Conservation (phyloP, 768 basidiomycete species). For the Pleurotus ostreatus region DNA sequence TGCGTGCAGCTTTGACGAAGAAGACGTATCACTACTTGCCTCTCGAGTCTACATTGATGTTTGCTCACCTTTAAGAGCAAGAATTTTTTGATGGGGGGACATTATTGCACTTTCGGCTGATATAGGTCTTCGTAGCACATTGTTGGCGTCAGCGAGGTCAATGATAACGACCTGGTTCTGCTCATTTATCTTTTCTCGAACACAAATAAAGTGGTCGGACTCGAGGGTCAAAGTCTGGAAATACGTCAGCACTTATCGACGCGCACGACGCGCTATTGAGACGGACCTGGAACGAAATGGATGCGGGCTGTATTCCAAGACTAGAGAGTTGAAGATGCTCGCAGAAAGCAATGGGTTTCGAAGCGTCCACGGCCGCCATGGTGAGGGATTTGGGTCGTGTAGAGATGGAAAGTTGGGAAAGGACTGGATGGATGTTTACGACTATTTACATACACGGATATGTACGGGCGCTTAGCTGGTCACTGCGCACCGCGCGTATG, state of each 20-base stretch:
- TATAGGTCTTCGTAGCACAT: conserved; percentile 93
- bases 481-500: too few relatives aligned
- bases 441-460: neutral
- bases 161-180: conserved; percentile 99
- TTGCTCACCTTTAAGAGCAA: conserved; percentile 85
- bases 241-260: conserved; percentile 9
- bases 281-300: conserved; percentile 93
- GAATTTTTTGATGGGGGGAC: conserved; percentile 95
- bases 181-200: conserved; percentile 92
- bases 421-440: conserved; percentile 1
- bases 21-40: conserved; percentile 2
- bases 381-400: neutral
- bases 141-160: conserved; percentile 95
- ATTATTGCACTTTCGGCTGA: conserved; percentile 99
- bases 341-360: conserved; percentile 84
- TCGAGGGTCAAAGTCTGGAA: conserved; percentile 88
- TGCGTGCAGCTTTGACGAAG: conserved; percentile 69
- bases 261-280: conserved; percentile 28
- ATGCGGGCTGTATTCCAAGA: conserved; percentile 91
- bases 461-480: neutral
- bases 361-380: conserved; percentile 45
- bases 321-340: conserved; percentile 94
- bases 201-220: conserved; percentile 97
- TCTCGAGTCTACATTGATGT: neutral
- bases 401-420: conserved; percentile 3